phyloP scores from a whole-genome alignment of 768 basidiomycete species.

The Boletus rufocinnamomeus region DNA sequence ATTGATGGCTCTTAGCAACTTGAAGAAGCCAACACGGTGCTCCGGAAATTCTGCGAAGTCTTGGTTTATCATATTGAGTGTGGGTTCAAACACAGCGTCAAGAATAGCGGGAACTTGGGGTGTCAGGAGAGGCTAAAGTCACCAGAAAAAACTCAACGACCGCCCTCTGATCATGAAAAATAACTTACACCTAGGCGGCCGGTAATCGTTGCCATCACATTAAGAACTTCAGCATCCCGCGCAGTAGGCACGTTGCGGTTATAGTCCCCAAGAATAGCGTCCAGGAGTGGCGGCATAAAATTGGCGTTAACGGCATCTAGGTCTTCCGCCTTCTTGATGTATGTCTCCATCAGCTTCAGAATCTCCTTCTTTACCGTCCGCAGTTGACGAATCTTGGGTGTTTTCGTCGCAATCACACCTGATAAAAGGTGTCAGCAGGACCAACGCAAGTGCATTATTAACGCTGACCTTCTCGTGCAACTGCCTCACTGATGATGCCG shows the following conservation, averaged over 20 bases:
- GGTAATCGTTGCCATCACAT: slow-evolving; percentile 96
- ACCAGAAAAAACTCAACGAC: slow-evolving; percentile 11
- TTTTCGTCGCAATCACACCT: slow-evolving; percentile 94
- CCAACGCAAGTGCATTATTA: neutral
- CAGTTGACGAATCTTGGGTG: slow-evolving; percentile 91
- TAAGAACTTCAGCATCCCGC: slow-evolving; percentile 94
- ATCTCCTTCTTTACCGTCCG: slow-evolving; percentile 99
- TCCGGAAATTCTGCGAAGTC: slow-evolving; percentile 99
- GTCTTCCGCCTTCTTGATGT: slow-evolving; percentile 96
- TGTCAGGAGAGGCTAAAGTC: slow-evolving; percentile 70
- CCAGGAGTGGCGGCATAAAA: slow-evolving; percentile 92
- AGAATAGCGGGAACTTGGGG: slow-evolving; percentile 94
- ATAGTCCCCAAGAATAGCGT: slow-evolving; percentile 98
- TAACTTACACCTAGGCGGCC: slow-evolving; percentile 78
- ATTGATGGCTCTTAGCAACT: slow-evolving; percentile 90
- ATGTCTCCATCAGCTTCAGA: slow-evolving; percentile 95
- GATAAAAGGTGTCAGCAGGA: slow-evolving; percentile 12
- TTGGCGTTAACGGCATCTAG: slow-evolving; percentile 88
- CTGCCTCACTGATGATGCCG: slow-evolving; percentile 91
- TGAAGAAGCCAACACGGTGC: slow-evolving; percentile 96
- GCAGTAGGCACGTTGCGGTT: slow-evolving; percentile 91
- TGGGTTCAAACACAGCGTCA: slow-evolving; percentile 97
- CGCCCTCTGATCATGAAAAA: neutral
- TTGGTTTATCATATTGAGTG: slow-evolving; percentile 98
- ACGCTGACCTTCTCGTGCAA: slow-evolving; percentile 75